Evolutionary conservation across 257 asterid species (phyloP).

Genomic region (Gentiana straminea): DNA sequence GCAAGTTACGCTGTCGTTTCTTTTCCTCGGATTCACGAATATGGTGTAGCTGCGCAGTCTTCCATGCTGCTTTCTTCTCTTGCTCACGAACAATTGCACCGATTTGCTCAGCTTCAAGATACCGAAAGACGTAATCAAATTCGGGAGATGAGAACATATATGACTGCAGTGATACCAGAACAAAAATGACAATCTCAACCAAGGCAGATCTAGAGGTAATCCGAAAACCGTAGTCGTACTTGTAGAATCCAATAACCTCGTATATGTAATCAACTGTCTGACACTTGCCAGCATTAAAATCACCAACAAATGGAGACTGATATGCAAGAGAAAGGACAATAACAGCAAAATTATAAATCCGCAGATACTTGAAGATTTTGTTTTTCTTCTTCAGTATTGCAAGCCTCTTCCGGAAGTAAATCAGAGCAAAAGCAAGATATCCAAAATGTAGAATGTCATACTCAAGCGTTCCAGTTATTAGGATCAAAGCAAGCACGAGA

Average conservation of each 20-base stretch:
- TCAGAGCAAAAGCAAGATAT: constrained; percentile 87
- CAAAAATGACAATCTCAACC: constrained; percentile 86
- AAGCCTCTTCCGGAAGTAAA: constrained; percentile 91
- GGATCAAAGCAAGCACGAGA: constrained; percentile 83
- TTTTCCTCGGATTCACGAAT: constrained; percentile 89
- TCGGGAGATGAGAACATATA: constrained; percentile 96
- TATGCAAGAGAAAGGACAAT: constrained; percentile 95
- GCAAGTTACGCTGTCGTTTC: constrained; percentile 78
- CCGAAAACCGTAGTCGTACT: constrained; percentile 94
- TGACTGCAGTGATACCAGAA: constrained; percentile 88
- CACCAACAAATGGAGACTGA: constrained; percentile 91
- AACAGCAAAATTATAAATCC: constrained; percentile 78
- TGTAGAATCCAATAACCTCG: constrained; percentile 91
- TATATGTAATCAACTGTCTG: constrained; percentile 80
- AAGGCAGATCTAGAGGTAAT: constrained; percentile 96
- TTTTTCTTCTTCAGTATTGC: constrained; percentile 89
- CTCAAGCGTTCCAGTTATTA: constrained; percentile 90
- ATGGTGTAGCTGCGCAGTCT: constrained; percentile 81
- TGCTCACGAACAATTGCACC: constrained; percentile 96
- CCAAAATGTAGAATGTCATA: constrained; percentile 97
- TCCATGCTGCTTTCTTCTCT: constrained; percentile 97
- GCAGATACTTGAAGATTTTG: constrained; percentile 73
- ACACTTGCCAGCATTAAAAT: constrained; percentile 64
- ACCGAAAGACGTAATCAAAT: constrained; percentile 95
- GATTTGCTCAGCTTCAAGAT: constrained; percentile 97